phyloP scores from a whole-genome alignment of 106 monocot species.

The Dactylorhiza incarnata region DNA sequence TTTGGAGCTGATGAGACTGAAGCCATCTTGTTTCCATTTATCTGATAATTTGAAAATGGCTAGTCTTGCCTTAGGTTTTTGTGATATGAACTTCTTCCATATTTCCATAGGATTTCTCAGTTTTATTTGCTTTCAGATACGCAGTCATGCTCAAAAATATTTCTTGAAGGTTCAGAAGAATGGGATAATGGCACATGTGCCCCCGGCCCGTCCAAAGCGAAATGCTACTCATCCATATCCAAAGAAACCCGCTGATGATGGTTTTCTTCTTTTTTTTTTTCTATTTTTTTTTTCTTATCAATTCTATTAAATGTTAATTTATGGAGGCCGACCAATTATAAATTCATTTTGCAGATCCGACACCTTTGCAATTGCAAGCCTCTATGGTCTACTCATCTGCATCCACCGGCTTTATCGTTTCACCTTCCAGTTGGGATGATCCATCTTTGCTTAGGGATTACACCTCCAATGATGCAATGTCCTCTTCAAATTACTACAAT shows the following conservation, averaged over 20 bases:
- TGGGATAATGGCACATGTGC: slow-evolving; percentile 41
- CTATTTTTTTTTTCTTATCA: background rate
- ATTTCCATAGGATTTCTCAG: slow-evolving; percentile 4
- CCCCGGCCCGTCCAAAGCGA: slow-evolving; percentile 43
- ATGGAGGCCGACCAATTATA: background rate
- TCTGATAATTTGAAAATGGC: background rate
- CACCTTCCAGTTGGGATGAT: slow-evolving; percentile 12
- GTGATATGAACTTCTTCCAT: background rate
- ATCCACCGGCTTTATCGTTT: slow-evolving; percentile 14
- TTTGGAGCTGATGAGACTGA: background rate
- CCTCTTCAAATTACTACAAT: slow-evolving; percentile 12
- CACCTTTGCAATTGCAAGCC: slow-evolving; percentile 21
- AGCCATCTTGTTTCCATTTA: background rate
- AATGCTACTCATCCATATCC: slow-evolving; percentile 46
- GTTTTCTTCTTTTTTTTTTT: slow-evolving; percentile 15
- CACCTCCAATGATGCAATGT: slow-evolving; percentile 16
- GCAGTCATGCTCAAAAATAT: slow-evolving; percentile 69
- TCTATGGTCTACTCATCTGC: slow-evolving; percentile 19
- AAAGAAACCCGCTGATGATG: slow-evolving; percentile 25
- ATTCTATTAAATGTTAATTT: background rate
- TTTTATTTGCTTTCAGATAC: slow-evolving; percentile 30
- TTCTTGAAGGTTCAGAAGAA: slow-evolving; percentile 56
- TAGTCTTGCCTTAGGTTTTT: background rate
- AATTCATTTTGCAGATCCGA: slow-evolving; percentile 11
- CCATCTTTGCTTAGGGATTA: slow-evolving; percentile 19